Base-by-base conservation (phyloP, 768 basidiomycete species). In the Albatrellus ellisii region DNA sequence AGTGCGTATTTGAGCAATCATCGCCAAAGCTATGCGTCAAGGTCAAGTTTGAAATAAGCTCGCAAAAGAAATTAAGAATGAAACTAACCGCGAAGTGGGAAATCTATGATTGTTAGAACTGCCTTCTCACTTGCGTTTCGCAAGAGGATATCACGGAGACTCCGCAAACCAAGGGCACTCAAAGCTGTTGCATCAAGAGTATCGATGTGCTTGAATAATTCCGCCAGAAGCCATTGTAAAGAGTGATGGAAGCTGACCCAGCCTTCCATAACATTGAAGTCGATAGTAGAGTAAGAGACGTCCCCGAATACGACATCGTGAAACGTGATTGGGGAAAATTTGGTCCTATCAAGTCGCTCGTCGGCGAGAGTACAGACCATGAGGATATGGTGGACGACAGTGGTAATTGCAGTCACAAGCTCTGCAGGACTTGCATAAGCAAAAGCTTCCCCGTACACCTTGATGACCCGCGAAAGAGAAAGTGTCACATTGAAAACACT, bases 221-320 rank as follows among this genome's bases (percentile, higher is more conserved):
- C 91, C 27, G 86, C 85, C 35, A 91, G 67, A 14, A 94, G 67
- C 89, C 89, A 94, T 52, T 89, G 85, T 36, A 91, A 55, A 18
- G 88, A 85, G 55, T 95, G 90, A 54, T 95, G 91, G 55, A 92
- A 94, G 62, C 86, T 89, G 48, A 91, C 80, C 72, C 79, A 86
- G 10, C 81, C 76, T 22, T 82, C 74, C 49, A 77, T 57, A 2
- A 89, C 84, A 44, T 88, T 79, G 55, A 90, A 90, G 7, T 81
- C 62, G 24, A 91, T 66, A 39, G 83, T 64, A n/a, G 70, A 62
- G 54, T 78, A 82, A 7, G 59, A 53, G 15, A 58, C 60, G 15
- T 69, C 71, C 12, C 77, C 79, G 51, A 89, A 89, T 6, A 57
- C 55, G 28, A 88, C 75, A 4, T 69, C 60, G 50, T 89, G 84